phyloP scores from a whole-genome alignment of 768 basidiomycete genomes.

The Tylopilus sp. region DNA sequence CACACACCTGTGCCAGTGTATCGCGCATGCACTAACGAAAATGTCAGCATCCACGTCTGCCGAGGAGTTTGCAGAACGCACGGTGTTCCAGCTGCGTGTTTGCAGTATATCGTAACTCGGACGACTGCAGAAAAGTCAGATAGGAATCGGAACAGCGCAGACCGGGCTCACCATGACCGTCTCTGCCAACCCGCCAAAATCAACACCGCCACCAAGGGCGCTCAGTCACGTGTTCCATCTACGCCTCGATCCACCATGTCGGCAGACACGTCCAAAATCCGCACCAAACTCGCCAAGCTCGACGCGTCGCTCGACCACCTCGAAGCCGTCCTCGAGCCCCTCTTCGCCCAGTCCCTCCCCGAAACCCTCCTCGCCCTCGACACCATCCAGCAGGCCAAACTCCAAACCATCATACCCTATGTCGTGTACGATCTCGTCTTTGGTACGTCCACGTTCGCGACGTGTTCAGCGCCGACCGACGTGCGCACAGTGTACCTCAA shows the following conservation, averaged over 20 bases:
- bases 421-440: constrained; percentile 83
- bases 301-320: constrained; percentile 63
- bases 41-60: constrained; percentile 5
- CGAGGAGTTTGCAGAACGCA: constrained; percentile 39
- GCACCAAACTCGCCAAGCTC: constrained; percentile 44
- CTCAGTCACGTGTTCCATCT: too few relatives aligned
- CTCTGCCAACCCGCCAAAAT: neutral
- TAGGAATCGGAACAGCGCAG: neutral
- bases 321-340: constrained; percentile 60
- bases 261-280: constrained; percentile 34
- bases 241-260: constrained; percentile 28
- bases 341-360: constrained; percentile 64
- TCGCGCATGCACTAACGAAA: constrained; percentile 79
- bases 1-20: constrained; percentile 90
- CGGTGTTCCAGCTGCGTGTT: constrained; percentile 95
- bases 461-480: neutral
- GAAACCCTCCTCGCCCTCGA: constrained; percentile 64
- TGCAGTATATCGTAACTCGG: constrained; percentile 91
- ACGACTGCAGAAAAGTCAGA: constrained; percentile 50
- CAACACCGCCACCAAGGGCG: constrained; percentile 8
- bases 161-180: constrained; percentile 18
- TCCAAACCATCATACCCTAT: constrained; percentile 79
- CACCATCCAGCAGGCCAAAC: constrained; percentile 75
- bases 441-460: constrained; percentile 41
- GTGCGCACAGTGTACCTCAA: constrained; percentile 68